Conservation (phyloP, 176 grass and related monocot genomes). For the Pontederia paniculata region DNA sequence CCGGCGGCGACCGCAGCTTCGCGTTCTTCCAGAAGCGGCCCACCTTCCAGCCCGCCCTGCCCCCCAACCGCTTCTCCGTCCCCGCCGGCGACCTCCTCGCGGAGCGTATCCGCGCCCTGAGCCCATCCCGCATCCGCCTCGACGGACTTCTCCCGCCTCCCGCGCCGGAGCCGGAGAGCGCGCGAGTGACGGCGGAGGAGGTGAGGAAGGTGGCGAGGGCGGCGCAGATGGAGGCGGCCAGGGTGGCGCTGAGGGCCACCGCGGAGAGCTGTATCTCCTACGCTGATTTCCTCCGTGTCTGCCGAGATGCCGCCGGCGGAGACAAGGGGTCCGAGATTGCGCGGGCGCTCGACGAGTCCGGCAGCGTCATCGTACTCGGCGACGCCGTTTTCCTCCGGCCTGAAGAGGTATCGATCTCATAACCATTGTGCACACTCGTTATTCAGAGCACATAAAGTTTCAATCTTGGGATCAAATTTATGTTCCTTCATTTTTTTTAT, state of each 20-base stretch:
- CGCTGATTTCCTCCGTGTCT: constrained; percentile 1
- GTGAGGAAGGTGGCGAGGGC: neutral
- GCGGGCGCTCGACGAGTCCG: neutral
- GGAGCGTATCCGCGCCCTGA: neutral
- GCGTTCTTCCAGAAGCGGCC: neutral
- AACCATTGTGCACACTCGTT: too few relatives aligned
- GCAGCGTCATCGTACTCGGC: neutral
- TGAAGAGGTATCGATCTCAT: neutral
- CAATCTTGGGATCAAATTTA: too few relatives aligned
- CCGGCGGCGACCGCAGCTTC: neutral
- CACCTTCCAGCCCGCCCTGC: neutral
- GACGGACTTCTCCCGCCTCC: neutral
- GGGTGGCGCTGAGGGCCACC: neutral
- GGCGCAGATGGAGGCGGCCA: neutral
- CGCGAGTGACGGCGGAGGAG: neutral
- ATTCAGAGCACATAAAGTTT: too few relatives aligned
- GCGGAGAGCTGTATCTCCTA: neutral
- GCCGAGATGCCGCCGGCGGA: neutral
- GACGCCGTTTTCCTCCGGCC: neutral
- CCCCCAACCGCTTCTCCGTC: neutral
- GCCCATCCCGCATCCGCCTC: neutral
- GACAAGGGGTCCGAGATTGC: neutral
- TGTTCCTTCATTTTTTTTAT: neutral
- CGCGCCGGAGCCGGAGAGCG: neutral
- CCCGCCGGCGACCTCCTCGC: neutral